Conservation (phyloP, 192 early-diverging fungal species). For the Umbelopsis vinacea region DNA sequence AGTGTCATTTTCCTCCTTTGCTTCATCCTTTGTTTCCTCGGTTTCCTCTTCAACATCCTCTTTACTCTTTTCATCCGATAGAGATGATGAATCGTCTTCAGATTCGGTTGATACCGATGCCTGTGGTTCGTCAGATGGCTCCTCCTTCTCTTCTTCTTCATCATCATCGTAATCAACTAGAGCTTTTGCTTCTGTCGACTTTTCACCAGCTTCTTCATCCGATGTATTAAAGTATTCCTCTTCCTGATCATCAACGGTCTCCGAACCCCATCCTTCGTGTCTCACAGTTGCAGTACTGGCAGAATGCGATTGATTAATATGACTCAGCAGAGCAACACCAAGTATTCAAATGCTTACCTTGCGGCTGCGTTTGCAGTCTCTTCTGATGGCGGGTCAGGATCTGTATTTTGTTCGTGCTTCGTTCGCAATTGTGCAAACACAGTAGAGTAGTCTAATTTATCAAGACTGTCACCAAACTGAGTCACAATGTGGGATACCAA, state of each 20-base stretch:
- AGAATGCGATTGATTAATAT: too few species aligned
- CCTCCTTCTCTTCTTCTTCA: constrained; percentile 27
- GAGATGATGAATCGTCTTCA: not conserved
- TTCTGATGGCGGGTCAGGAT: constrained; percentile 40
- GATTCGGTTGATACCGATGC: not conserved
- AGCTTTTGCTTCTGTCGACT: constrained; percentile 9
- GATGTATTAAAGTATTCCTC: constrained; percentile 82
- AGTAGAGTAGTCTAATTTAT: constrained; percentile 61
- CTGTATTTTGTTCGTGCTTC: constrained; percentile 68
- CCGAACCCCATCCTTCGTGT: constrained; percentile 51
- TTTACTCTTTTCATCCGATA: not conserved
- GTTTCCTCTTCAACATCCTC: constrained; percentile 24
- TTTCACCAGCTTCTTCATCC: constrained; percentile 60
- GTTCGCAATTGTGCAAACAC: constrained; percentile 62
- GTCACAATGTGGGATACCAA: constrained; percentile 75
- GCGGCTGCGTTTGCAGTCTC: constrained; percentile 24
- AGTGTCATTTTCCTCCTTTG: not conserved
- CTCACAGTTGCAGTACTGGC: not conserved
- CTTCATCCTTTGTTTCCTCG: not conserved
- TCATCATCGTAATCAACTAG: constrained; percentile 37
- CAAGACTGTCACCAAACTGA: constrained; percentile 61
- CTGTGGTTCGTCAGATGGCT: not conserved
- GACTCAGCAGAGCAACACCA: not conserved
- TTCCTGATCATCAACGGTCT: constrained; percentile 71
- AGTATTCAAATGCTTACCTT: constrained; percentile 36